A percentile compares a stretch with the other conserved stretches of the same genome.
These are phyloP conservation scores for Cicer chorassanicum DNA, from an alignment of 306 rosid genomes.

Conservation along the genomic window DNA sequence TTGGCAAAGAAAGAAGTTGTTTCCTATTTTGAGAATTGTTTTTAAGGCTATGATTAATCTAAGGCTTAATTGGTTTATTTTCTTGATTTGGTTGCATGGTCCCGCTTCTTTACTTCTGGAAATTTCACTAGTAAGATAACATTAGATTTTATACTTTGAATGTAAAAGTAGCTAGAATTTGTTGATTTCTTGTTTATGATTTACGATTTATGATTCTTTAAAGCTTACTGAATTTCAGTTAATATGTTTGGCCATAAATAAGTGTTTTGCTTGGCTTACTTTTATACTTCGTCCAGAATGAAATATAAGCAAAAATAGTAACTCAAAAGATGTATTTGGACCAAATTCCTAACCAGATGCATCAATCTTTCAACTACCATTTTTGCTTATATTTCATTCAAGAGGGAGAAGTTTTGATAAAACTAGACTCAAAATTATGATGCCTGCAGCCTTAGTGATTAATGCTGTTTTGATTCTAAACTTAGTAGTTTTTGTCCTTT, in stretches of 20 bases:
- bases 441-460: not conserved
- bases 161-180: slow-evolving; percentile 31
- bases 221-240: slow-evolving; percentile 21
- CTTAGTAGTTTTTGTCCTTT: not conserved
- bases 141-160: slow-evolving; percentile 1
- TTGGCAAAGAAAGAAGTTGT: slow-evolving; percentile 16
- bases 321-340: too few relatives aligned
- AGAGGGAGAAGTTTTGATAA: not conserved
- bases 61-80: slow-evolving; percentile 20
- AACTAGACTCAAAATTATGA: slow-evolving; percentile 9
- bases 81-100: slow-evolving; percentile 37
- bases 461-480: slow-evolving; percentile 14
- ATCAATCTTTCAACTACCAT: too few relatives aligned
- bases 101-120: slow-evolving; percentile 26
- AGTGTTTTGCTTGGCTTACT: not conserved
- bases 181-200: slow-evolving; percentile 16
- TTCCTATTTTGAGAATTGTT: slow-evolving; percentile 24
- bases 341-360: too few relatives aligned
- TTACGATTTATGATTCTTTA: not conserved
- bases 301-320: too few relatives aligned
- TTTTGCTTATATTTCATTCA: too few relatives aligned
- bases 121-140: slow-evolving; percentile 17
- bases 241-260: not conserved
- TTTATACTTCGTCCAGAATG: not conserved
- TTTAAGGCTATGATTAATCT: slow-evolving; percentile 17